Base-by-base conservation (phyloP, 192 early-diverging fungal genomes). In the Coemansia asiatica region DNA sequence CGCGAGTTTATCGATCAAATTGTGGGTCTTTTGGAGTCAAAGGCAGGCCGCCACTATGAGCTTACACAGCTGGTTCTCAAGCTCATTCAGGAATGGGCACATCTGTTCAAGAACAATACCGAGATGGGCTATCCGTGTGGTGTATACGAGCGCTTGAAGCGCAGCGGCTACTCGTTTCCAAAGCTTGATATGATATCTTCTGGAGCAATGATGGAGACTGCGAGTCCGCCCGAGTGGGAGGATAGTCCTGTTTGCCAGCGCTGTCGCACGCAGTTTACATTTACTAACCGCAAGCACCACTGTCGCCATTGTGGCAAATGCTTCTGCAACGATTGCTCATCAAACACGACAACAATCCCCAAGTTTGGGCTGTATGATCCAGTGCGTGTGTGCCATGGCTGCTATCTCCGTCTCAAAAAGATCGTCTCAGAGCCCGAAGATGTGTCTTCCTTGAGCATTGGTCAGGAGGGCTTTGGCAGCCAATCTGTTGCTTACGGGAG, bases 221-320 rank as follows among this genome's bases (percentile, higher is more conserved):
- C 84, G 16, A 93, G 92, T 21, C 94, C 97, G 25, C 96, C 97
- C 27, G 95, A 94, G 69, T 99, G 97, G 97, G 89, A 90, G 8
- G 96, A 98, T 69, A 91, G 90, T 44, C 89, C 94, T 63, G 88
- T 94, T 12, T 99, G 97, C 76, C 91, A 90, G 83, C 88, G 97
- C 48, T 99, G 97, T 75, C 86, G 97, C 56, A 92, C 93, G 1
- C 66, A 81, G 9, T 99, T 99, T 67, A 97, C 96, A 18, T 83
- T 94, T 3, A 93, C 95, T 40, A 98, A 95, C 75, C 87, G 97
- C 61, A 97, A 98, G 75, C 97, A 99, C 74, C 97, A 99, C 79
- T 99, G 97, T 68, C 90, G 97, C 72, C 92, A 95, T 67, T 99
- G 97, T 74, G 97, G 97, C 16, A 80, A 89, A 35, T 95, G 93